Conservation (phyloP, 2,329 filamentous ascomycete species). For the Verticillium alfalfae region DNA sequence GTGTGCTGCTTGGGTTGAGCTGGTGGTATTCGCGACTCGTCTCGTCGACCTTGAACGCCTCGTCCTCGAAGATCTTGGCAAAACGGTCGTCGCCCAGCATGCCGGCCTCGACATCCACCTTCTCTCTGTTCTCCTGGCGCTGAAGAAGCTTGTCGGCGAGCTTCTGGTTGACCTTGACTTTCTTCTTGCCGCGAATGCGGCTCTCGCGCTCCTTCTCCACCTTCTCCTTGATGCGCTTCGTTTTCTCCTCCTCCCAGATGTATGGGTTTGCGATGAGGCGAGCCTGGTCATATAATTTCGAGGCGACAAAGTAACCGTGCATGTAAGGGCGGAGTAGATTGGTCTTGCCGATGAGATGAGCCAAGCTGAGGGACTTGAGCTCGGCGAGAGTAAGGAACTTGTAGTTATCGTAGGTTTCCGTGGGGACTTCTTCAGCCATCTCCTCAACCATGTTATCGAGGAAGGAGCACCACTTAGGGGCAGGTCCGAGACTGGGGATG, state of each 20-base stretch:
- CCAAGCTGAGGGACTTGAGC: conserved; percentile 76
- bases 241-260: conserved; percentile 85
- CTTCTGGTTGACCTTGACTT: conserved; percentile 92
- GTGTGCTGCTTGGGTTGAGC: conserved; percentile 76
- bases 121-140: conserved; percentile 54
- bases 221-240: conserved; percentile 88
- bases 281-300: conserved; percentile 92
- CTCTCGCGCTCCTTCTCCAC: conserved; percentile 96
- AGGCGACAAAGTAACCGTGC: conserved; percentile 97
- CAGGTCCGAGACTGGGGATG: conserved; percentile 86
- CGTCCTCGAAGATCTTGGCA: conserved; percentile 81
- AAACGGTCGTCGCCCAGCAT: conserved; percentile 84
- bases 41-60: conserved; percentile 90
- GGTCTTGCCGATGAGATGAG: conserved; percentile 85
- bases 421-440: conserved; percentile 79
- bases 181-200: conserved; percentile 89
- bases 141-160: conserved; percentile 69
- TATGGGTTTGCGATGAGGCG: conserved; percentile 90
- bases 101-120: conserved; percentile 54
- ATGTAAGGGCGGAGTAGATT: conserved; percentile 91
- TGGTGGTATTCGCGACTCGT: conserved; percentile 78
- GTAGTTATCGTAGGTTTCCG: conserved; percentile 95
- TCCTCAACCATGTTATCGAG: conserved; percentile 97
- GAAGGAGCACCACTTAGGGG: conserved; percentile 94
- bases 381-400: conserved; percentile 93